phyloP scores from a whole-genome alignment of 495 filamentous ascomycete species.

The Penicillium parvum region DNA sequence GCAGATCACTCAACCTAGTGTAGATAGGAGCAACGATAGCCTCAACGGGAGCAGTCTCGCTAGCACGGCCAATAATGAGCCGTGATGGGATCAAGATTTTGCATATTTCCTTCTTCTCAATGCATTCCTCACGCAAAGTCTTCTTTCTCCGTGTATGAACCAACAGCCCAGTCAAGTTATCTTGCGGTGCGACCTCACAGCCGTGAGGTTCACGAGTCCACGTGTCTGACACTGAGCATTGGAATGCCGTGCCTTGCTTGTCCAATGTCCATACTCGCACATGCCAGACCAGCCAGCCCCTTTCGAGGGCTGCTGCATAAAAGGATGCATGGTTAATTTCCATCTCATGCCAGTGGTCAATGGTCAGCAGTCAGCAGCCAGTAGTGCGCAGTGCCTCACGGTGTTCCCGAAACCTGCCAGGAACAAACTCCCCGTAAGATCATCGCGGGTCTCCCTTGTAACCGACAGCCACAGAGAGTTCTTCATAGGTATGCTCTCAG shows the following conservation, averaged over 20 bases:
- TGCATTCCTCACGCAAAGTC: neutral
- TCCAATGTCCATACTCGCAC: neutral
- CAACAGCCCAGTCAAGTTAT: no score
- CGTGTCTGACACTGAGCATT: slow-evolving; percentile 11
- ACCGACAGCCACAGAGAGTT: no score
- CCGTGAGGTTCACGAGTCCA: neutral
- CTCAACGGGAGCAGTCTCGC: neutral
- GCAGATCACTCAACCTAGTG: slow-evolving; percentile 7
- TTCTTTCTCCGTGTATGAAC: neutral
- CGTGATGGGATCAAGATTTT: slow-evolving; percentile 1
- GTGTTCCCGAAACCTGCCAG: no score
- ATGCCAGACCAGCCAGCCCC: neutral
- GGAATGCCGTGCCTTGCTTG: slow-evolving; percentile 6
- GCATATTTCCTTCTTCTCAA: slow-evolving; percentile 9
- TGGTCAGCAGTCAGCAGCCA: no score
- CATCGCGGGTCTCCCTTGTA: no score
- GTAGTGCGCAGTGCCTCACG: no score
- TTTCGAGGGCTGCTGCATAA: neutral
- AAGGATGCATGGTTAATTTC: neutral
- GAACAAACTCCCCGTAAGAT: no score
- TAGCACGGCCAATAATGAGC: slow-evolving; percentile 8
- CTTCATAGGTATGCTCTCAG: no score
- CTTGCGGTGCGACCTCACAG: neutral
- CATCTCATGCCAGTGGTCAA: no score
- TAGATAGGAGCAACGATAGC: neutral